Conservation (phyloP, 169 alveolate genomes). For the Cyclospora cayetanensis region DNA sequence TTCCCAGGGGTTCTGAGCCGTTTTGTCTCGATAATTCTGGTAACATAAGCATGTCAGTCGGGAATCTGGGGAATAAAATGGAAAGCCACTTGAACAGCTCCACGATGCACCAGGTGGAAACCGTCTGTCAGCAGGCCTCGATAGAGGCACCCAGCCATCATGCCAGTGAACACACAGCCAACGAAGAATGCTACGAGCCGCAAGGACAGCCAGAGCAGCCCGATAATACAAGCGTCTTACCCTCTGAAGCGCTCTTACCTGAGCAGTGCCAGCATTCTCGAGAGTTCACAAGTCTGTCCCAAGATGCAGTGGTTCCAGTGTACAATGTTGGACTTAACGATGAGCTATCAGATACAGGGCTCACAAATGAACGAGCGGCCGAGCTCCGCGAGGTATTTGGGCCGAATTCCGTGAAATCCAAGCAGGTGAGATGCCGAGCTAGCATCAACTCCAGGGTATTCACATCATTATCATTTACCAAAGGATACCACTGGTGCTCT, state of each 20-base stretch:
- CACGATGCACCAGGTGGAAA: too few relatives aligned
- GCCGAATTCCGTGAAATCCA: constrained; percentile 67
- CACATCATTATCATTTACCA: too few relatives aligned
- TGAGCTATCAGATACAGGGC: constrained; percentile 81
- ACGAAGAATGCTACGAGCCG: not conserved
- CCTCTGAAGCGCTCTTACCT: not conserved
- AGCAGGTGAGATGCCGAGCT: constrained; percentile 65
- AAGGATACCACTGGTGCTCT: too few relatives aligned
- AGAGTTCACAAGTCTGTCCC: not conserved
- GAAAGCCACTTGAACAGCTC: too few relatives aligned
- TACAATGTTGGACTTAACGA: not conserved
- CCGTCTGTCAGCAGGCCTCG: not conserved
- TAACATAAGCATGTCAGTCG: too few relatives aligned
- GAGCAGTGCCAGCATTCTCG: constrained; percentile 55
- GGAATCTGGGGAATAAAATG: too few relatives aligned
- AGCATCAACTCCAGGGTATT: too few relatives aligned
- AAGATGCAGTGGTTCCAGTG: not conserved
- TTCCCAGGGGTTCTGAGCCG: too few relatives aligned
- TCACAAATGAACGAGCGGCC: constrained; percentile 87
- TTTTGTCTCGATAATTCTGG: too few relatives aligned
- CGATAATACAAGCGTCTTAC: constrained; percentile 6
- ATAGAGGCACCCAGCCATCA: not conserved
- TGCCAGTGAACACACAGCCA: not conserved
- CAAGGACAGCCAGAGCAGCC: constrained; percentile 39
- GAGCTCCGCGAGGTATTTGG: constrained; percentile 81